phyloP scores from a whole-genome alignment of 2,329 filamentous ascomycete species.

The Tothia fuscella region DNA sequence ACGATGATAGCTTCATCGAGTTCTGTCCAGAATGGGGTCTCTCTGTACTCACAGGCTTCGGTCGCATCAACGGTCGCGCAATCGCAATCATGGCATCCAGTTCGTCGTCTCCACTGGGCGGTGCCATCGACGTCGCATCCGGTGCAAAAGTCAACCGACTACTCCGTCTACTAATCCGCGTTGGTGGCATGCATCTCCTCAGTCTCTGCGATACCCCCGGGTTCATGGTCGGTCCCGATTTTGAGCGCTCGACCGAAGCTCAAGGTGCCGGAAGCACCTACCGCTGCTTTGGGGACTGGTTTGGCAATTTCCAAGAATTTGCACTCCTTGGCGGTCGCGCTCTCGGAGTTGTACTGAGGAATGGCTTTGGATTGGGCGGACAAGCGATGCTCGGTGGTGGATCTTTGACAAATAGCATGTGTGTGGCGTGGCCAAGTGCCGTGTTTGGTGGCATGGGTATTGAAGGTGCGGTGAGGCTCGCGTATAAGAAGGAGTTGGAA shows the following conservation, averaged over 20 bases:
- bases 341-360: neutral
- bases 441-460: conserved; percentile 3
- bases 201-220: conserved; percentile 3
- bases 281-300: conserved; percentile 5
- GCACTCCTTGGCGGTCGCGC: conserved; percentile 1
- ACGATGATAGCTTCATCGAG: conserved; percentile 4
- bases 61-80: conserved; percentile 4
- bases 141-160: conserved; percentile 2
- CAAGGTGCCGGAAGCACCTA: conserved; percentile 1
- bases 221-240: conserved; percentile 4
- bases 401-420: conserved; percentile 1
- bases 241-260: conserved; percentile 3
- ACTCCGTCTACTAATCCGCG: neutral
- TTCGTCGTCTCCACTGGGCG: conserved; percentile 1
- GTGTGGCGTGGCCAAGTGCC: conserved; percentile 1
- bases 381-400: conserved; percentile 4
- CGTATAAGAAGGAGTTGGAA: conserved; percentile 2
- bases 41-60: conserved; percentile 1
- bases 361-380: conserved; percentile 1
- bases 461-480: conserved; percentile 1
- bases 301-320: conserved; percentile 2
- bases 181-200: conserved; percentile 4
- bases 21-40: conserved; percentile 3
- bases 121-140: conserved; percentile 2
- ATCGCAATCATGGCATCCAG: conserved; percentile 1